These are phyloP conservation scores for Salix viminalis DNA, from an alignment of 345 rosid species.

Conservation along the genomic window DNA sequence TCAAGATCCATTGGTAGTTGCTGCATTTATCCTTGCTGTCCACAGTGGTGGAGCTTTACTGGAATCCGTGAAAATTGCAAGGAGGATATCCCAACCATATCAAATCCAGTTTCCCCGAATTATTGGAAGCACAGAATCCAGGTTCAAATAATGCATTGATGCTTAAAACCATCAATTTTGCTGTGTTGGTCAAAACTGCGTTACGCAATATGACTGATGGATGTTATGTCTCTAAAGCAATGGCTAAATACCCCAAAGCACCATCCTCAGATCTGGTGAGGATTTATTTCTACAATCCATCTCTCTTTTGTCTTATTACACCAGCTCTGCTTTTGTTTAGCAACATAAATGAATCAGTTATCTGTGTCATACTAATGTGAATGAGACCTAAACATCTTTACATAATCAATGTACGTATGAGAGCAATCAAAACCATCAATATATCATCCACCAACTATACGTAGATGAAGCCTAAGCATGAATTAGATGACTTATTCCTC, in stretches of 20 bases:
- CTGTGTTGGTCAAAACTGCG: conserved; percentile 38
- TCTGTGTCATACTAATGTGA: too few species aligned
- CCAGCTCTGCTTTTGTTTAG: neutral
- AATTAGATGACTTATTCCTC: too few species aligned
- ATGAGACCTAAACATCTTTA: too few species aligned
- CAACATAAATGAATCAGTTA: neutral
- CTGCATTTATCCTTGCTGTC: conserved; percentile 67
- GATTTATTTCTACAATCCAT: neutral
- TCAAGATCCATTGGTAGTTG: conserved; percentile 60
- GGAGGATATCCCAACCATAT: conserved; percentile 40
- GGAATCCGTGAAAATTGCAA: conserved; percentile 60
- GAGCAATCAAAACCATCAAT: too few species aligned
- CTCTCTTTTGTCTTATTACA: too few species aligned
- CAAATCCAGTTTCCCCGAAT: conserved; percentile 45
- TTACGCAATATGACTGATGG: conserved; percentile 50
- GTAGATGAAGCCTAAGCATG: too few species aligned
- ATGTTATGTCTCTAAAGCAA: conserved; percentile 47
- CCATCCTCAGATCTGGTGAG: conserved; percentile 70
- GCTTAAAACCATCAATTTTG: conserved; percentile 56
- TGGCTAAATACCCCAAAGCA: conserved; percentile 47
- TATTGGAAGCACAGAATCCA: conserved; percentile 21
- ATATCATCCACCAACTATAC: too few species aligned
- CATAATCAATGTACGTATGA: too few species aligned
- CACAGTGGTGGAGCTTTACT: conserved; percentile 61
- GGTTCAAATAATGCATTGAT: conserved; percentile 22